Evolutionary conservation across 2,329 filamentous ascomycete genomes (phyloP).

Genomic region (Verticillium tricorpus): DNA sequence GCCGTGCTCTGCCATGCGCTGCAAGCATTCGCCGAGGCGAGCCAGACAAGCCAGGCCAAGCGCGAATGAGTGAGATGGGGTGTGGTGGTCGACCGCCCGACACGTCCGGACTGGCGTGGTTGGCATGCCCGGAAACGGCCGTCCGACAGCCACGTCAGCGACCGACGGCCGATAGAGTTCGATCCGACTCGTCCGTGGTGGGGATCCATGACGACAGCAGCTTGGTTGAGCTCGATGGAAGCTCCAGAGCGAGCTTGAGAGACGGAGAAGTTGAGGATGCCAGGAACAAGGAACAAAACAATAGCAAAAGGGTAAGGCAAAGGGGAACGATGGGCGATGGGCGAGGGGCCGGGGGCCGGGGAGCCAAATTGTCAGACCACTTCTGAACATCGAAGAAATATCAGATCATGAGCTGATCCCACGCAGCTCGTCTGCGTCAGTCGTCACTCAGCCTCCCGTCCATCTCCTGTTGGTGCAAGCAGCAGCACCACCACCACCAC

Average conservation of each 20-base stretch:
- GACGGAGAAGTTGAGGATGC: too few species aligned
- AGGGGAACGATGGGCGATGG: background rate
- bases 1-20: too few species aligned
- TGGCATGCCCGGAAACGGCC: background rate
- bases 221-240: background rate
- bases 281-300: too few species aligned
- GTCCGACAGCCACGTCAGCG: background rate
- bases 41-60: too few species aligned
- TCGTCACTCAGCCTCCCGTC: background rate
- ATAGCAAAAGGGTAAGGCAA: too few species aligned
- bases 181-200: background rate
- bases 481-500: background rate
- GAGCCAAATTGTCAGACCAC: background rate
- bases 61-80: too few species aligned
- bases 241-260: too few species aligned
- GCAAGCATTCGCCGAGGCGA: too few species aligned
- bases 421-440: background rate
- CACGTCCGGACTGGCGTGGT: background rate
- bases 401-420: background rate
- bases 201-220: background rate
- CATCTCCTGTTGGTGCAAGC: background rate
- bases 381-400: background rate
- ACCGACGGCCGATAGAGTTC: background rate
- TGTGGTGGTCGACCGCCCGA: background rate
- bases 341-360: background rate